These are phyloP conservation scores for Myxozyma neotropica DNA, from an alignment of 805 yeast genomes.

Conservation along the genomic window DNA sequence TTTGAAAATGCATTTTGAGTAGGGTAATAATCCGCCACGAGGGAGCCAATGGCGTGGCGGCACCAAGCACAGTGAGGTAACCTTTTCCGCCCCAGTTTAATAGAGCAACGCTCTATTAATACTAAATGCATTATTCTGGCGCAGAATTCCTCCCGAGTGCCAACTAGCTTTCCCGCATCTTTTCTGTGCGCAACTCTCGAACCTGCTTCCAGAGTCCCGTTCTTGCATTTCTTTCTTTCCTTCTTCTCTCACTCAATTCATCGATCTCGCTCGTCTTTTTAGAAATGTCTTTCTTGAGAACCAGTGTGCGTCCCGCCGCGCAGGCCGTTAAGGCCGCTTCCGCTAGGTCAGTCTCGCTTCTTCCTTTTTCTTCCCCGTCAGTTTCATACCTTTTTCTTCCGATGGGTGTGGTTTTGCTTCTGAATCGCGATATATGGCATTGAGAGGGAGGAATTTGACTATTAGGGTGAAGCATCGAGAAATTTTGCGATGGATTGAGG, in stretches of 20 bases:
- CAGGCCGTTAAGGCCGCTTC: conserved; percentile 37
- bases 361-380: neutral
- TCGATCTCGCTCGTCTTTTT: neutral
- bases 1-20: neutral
- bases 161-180: neutral
- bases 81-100: neutral
- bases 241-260: conserved; percentile 19
- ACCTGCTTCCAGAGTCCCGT: neutral
- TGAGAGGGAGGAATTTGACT: no score
- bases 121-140: neutral
- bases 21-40: neutral
- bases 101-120: neutral
- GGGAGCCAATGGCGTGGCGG: conserved; percentile 19
- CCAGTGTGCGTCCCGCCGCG: conserved; percentile 37
- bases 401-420: no score
- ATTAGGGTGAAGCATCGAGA: no score
- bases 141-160: neutral
- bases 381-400: neutral
- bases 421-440: no score
- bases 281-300: conserved; percentile 39
- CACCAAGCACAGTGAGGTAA: neutral
- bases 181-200: neutral
- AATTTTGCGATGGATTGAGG: no score
- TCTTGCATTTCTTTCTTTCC: conserved; percentile 22
- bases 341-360: conserved; percentile 34